Conservation (phyloP, 2,329 filamentous ascomycete genomes). For the Tolypocladium guangdongense region DNA sequence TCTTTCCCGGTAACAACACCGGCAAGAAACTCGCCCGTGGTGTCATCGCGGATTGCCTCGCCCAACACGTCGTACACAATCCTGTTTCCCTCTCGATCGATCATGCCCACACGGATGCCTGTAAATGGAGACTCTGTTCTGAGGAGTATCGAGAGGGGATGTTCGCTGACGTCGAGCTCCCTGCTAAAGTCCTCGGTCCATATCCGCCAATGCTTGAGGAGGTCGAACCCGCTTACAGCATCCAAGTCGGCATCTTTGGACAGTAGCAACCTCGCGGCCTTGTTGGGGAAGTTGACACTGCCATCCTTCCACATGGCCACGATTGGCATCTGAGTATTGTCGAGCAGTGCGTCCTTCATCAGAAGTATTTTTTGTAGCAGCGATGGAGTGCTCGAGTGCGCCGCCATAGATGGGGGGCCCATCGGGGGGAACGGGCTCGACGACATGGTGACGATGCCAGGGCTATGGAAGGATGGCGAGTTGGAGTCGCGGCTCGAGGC, state of each 20-base stretch:
- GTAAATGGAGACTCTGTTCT: constrained; percentile 49
- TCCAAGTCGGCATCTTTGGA: constrained; percentile 28
- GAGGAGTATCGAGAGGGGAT: constrained; percentile 55
- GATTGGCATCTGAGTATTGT: constrained; percentile 64
- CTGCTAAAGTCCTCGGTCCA: constrained; percentile 58
- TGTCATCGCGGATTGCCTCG: constrained; percentile 55
- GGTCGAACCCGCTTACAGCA: constrained; percentile 37
- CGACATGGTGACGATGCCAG: constrained; percentile 40
- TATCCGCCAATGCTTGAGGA: constrained; percentile 48
- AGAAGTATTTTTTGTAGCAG: constrained; percentile 61
- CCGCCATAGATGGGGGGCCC: constrained; percentile 49
- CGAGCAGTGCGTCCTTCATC: constrained; percentile 68
- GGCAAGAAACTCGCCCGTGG: constrained; percentile 60
- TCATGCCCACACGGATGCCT: constrained; percentile 51
- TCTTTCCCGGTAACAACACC: constrained; percentile 64
- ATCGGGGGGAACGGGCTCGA: constrained; percentile 54
- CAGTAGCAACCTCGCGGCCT: constrained; percentile 47
- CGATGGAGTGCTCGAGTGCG: constrained; percentile 48
- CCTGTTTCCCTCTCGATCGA: constrained; percentile 38
- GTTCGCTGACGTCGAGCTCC: constrained; percentile 45
- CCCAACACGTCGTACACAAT: constrained; percentile 56
- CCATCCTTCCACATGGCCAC: constrained; percentile 75
- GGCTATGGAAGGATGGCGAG: constrained; percentile 37
- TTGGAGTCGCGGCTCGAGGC: constrained; percentile 36
- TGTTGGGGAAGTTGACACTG: constrained; percentile 63